Base-by-base conservation (phyloP, 495 filamentous ascomycete genomes). In the Hyaloscypha hepaticicola region DNA sequence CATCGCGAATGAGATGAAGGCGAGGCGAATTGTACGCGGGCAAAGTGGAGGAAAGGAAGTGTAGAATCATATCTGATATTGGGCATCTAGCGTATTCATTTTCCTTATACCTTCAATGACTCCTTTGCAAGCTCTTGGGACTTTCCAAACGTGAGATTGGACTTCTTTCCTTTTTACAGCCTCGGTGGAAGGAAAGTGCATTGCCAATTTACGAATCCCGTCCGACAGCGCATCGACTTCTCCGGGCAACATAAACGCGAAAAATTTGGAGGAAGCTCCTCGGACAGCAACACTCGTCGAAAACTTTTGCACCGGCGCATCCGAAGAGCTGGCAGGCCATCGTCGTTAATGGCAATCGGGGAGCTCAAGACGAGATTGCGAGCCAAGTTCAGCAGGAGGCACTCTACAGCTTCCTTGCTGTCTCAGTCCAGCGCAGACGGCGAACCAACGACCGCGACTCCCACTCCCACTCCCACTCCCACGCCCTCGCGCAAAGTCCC, bases 361-460 rank as follows among this genome's bases (percentile, higher is more conserved):
- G 79, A 79, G 62, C 70, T 83, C 56, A 77, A 71, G 70, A 71
- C 76, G 62, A 77, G 77, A 52, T 73, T 83, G 60, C 78, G 78
- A 61, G 76, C 78, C 68, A 82, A 77, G 64, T 77, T 83, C 62
- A 70, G 73, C 55, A 74, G 81, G 60, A 70, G 80, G 68, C 70
- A 78, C 55, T 81, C 79, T 31, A 73, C 71, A 22, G 67, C 75
- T 45, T 73, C 74, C 31, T 73, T 74, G 3, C 31, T 77, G 19
- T 67, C 75, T 27, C 63, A 77, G 22, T 67, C 75, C 19, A 72
- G 75, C 14, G 52, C 50, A 19, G 69, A 70, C 12, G 61, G 34
- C 45, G 56, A 55, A 28, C 53, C 58, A 33, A 52, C 38, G 38
- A 9, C 38, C 14, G 5, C 38, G 4, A 45, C 38, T 45, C 38